These are phyloP conservation scores for Bruguiera sexangula DNA, from an alignment of 345 rosid genomes.

Conservation along the genomic window DNA sequence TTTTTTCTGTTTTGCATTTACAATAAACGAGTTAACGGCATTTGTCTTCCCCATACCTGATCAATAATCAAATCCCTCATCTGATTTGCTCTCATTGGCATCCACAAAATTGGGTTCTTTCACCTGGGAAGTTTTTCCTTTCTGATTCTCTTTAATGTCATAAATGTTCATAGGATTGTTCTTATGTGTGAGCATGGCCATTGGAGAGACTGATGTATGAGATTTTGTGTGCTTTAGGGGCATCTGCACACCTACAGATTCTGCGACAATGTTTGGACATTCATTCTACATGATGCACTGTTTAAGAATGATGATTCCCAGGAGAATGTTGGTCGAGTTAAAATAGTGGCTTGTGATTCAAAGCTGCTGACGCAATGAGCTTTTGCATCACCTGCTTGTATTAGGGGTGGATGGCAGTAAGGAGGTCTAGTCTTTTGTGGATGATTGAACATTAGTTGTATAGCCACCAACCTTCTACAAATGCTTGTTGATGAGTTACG, in stretches of 20 bases:
- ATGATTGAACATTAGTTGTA: constrained; percentile 21
- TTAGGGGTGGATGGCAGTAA: constrained; percentile 13
- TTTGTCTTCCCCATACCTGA: too few species aligned
- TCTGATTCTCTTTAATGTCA: neutral
- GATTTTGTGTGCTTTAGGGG: constrained; percentile 49
- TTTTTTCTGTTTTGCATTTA: too few species aligned
- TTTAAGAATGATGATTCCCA: constrained; percentile 67
- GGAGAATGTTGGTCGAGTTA: constrained; percentile 72
- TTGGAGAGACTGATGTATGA: neutral
- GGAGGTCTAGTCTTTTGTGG: constrained; percentile 11
- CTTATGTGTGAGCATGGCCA: neutral
- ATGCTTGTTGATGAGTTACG: neutral
- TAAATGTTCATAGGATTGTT: neutral
- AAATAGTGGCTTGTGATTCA: constrained; percentile 97
- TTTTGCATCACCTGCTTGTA: neutral
- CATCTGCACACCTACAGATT: constrained; percentile 98
- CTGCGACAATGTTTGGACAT: constrained; percentile 99
- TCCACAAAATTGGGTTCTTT: neutral
- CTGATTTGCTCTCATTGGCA: neutral
- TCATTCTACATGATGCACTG: constrained; percentile 68
- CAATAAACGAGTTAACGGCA: too few species aligned
- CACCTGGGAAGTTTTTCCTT: neutral
- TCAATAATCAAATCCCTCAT: too few species aligned
- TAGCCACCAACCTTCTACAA: constrained; percentile 19
- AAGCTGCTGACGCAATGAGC: constrained; percentile 77